Conservation (phyloP, 345 rosid species). For the Barbarea vulgaris region DNA sequence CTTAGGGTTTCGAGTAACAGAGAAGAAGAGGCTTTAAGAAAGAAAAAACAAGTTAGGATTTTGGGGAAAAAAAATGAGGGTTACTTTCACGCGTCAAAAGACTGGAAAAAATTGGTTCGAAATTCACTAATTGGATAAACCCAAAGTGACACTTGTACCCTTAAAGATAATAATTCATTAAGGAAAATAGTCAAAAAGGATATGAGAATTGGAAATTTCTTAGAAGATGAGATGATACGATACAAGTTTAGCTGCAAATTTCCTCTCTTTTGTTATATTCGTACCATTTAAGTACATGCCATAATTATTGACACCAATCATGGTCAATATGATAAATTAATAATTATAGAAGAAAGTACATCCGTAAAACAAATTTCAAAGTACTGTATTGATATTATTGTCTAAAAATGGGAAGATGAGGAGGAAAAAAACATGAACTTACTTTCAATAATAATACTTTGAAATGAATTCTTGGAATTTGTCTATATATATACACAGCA, state of each 20-base stretch:
- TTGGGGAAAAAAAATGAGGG: slow-evolving; percentile 41
- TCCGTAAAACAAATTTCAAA: too few species aligned
- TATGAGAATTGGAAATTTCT: background rate
- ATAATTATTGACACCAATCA: background rate
- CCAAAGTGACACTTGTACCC: background rate
- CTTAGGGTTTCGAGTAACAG: slow-evolving; percentile 51
- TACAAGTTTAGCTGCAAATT: background rate
- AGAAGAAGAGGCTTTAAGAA: slow-evolving; percentile 26
- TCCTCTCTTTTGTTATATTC: background rate
- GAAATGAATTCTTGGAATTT: background rate
- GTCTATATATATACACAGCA: background rate
- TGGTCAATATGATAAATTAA: background rate
- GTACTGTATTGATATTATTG: too few species aligned
- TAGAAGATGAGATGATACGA: background rate
- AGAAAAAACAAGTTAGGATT: slow-evolving; percentile 13
- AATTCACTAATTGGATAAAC: background rate
- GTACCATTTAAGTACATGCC: background rate
- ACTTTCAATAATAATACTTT: background rate
- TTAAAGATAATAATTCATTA: background rate
- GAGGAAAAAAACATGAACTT: background rate
- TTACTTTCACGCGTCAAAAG: slow-evolving; percentile 28
- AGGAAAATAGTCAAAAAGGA: background rate
- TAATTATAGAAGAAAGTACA: background rate
- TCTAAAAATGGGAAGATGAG: background rate
- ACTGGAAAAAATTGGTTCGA: background rate